Percentiles rank a stretch among this genome's conserved stretches.
These are phyloP conservation scores for Ascochyta lentis DNA, from an alignment of 2,329 filamentous ascomycete genomes.

Conservation along the genomic window DNA sequence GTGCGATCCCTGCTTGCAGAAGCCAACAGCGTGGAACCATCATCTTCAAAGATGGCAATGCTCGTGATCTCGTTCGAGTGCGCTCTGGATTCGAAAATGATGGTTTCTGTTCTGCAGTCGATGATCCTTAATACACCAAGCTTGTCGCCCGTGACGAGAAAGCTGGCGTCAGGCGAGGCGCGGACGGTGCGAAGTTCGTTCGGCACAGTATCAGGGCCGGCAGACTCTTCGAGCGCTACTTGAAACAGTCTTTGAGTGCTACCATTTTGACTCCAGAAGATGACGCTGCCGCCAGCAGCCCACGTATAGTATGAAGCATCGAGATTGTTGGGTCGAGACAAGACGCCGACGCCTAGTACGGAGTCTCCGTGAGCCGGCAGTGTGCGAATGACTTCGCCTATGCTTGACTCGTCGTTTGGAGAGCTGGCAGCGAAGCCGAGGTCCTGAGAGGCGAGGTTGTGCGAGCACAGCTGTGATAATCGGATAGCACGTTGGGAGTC, in stretches of 20 bases:
- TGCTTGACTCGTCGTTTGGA: slow-evolving; percentile 29
- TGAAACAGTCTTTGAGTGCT: slow-evolving; percentile 68
- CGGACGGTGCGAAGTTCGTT: slow-evolving; percentile 67
- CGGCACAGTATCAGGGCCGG: slow-evolving; percentile 53
- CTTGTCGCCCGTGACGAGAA: slow-evolving; percentile 84
- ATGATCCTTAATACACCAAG: slow-evolving; percentile 79
- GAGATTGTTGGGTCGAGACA: slow-evolving; percentile 66
- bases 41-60: slow-evolving; percentile 74
- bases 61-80: slow-evolving; percentile 86
- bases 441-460: neutral
- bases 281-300: slow-evolving; percentile 79
- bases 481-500: slow-evolving; percentile 79
- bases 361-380: slow-evolving; percentile 65
- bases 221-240: slow-evolving; percentile 71
- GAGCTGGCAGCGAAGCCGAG: neutral
- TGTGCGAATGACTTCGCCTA: slow-evolving; percentile 47
- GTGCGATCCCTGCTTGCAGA: slow-evolving; percentile 83
- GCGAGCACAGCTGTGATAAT: slow-evolving; percentile 57
- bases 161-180: slow-evolving; percentile 66
- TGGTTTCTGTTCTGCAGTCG: slow-evolving; percentile 66
- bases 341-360: slow-evolving; percentile 72
- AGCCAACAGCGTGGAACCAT: slow-evolving; percentile 71
- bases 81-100: slow-evolving; percentile 77
- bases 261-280: slow-evolving; percentile 83
- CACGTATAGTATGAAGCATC: slow-evolving; percentile 85